Evolutionary conservation across 345 rosid species (phyloP), one percentile per base, ranked within the genome.

Genomic region (Arabis alpina): DNA sequence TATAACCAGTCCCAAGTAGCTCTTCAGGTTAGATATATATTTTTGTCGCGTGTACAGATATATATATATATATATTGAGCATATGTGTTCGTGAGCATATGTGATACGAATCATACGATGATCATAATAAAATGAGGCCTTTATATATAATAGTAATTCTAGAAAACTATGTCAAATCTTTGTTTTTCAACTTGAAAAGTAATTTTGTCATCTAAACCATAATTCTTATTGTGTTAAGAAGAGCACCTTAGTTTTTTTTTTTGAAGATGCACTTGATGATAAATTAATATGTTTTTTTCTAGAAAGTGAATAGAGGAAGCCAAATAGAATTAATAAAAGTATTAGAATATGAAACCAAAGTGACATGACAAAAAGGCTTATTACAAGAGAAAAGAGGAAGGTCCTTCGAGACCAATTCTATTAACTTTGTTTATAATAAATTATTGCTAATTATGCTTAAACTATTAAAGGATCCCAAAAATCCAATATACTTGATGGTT

Each of bases 1-100:
- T 85, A 45, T 70, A 89, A 89, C 57, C 96, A 89, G 52, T 81
- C 90, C n/a, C 45, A 63, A 24, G 92, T 87, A 48, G 92, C 96
- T 64, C 43, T 42, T 71, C 86, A 89, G 96, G 92, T 89, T 25
- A 49, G 48, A 50, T 30, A n/a, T 52, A 50, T 44, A 14, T 43
- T 13, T 47, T 55, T 13, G 19, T 13, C n/a, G 19, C 10, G 43
- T 59, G 64, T 32, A 32, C 36, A 19, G 0, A 6, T 5, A 32
- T 32, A 19, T 19, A 6, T 5, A 32, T 32, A 32, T 32, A 30
- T 30, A 32, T 32, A 32, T 5, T 32, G 36, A 32, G 7, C 10
- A 2, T 36, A 36, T 36, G 10, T 10, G 10, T 36, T 36, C 40
- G 40, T 36, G 40, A 36, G 40, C 40, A 36, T 36, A 36, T 36